Base-by-base conservation (phyloP, 805 yeast species). In the Candida glaebosa region DNA sequence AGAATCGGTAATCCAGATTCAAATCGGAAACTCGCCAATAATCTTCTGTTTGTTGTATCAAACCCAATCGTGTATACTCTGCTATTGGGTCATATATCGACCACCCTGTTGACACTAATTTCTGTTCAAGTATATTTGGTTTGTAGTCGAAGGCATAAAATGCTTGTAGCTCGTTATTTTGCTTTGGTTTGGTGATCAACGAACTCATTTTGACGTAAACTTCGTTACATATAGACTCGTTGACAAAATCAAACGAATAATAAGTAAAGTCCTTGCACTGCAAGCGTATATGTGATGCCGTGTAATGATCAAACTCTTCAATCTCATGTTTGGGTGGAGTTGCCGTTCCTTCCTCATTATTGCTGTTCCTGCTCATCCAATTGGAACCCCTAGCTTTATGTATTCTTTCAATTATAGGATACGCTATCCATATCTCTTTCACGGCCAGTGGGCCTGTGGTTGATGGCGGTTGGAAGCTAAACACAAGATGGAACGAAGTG, bases 381-480 rank as follows among this genome's bases (percentile, higher is more conserved):
- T 81, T 66, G 40, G 84, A 60, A 47, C 90, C 81, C 47, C 76
- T 60, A 46, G 76, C 66, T 58, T 78, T 73, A 50, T 75, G 76
- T 1, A 84, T 79, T 36, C 70, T 71, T 37, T 79, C 82, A 24
- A 90, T 81, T 47, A 89, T 78, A 1, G 97, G 96, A 60, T 88
- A 91, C 44, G 95, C 84, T 22, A 88, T 75, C 99, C 98, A 93
- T 22, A 87, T 77, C 59, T 93, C 98, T 43, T 80, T 68, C 16
- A 28, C 31, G 9, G 31, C 31, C 31, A 16, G 14, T 10, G 31
- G 31, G 6, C 31, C 31, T 6, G 69, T 54, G 18, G 31, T 18
- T 17, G 25, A 9, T 18, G 9, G 18, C 6, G 52, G 52, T 17
- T 37, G 25, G 42, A 66, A 69, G 25, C 64, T 59, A 48, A 69